Base-by-base conservation (phyloP, 2,329 filamentous ascomycete genomes). In the Bipolaris sorokiniana region DNA sequence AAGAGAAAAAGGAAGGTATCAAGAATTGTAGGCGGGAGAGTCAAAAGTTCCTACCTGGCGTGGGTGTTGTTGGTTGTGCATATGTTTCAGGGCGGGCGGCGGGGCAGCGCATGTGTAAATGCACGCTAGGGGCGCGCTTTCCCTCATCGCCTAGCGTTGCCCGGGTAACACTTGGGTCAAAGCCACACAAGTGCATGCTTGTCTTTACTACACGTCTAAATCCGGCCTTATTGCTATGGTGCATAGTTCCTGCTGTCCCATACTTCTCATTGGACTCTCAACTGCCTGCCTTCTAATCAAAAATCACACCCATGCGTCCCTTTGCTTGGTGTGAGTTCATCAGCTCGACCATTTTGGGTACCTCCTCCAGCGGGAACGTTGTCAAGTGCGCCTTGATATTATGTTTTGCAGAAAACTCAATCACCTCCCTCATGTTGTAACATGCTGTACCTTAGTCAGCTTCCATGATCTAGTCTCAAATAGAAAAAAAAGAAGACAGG, bases 361-460 rank as follows among this genome's bases (percentile, higher is more conserved):
- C 50, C 38, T 75, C 69, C 38, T 74, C 72, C 28, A 74, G 49
- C 49, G 67, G 65, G 41, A 65, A 75, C 7, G 55, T 57, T 15
- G 64, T 68, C 54, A 74, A 48, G 49, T 72, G 70, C 18, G 70
- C 66, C 58, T 67, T 67, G 16, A 75, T 73, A 40, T 68, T 64
- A 28, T 75, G 69, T 48, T 76, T 73, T 9, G 72, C 67, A 31
- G 64, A 68, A 49, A 75, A 75, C 52, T 74, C 70, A 42, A 75
- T 72, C 5, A 68, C 70, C 37, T 66, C 59, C 23, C 64, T 63
- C 71, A 75, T 73, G 36, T 75, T 75, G 54, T 74, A 71, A 48
- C 72, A 42, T 70, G 76, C 48, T 80, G 78, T 23, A 68, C 73
- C 76, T 62, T 28, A 80, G 64, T 59, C 71, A 81, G n/a, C 79